Base-by-base conservation (phyloP, 1,284 basidiomycete species). In the Heterobasidion parviporum region DNA sequence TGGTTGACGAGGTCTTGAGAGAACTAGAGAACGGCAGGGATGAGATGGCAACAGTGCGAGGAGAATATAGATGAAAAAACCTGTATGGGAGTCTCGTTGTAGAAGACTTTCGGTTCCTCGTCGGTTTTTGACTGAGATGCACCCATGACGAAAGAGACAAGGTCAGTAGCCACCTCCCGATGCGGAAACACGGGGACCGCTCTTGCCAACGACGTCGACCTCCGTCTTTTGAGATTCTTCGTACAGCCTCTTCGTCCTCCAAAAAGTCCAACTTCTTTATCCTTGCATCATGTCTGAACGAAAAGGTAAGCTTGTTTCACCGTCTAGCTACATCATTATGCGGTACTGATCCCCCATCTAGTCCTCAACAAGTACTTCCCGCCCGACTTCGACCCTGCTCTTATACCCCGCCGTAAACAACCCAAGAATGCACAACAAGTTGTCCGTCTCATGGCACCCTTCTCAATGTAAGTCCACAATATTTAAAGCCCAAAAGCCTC, bases 401-500 rank as follows among this genome's bases (percentile, higher is more conserved):
- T 96, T 72, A 97, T 98, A 71, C 92, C 93, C 48, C 81, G 97
- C 63, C 78, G 94, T 64, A 93, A 89, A 68, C 80, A 82, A 58
- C 87, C 89, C 56, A 94, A 90, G 78, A 96, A 97, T 70, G 85
- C 87, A 16, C 96, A 98, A 69, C 92, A 96, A 73, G 91, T 94
- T 56, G 94, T 99, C 60, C 92, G 95, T 79, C 82, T 99, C 50
- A 99, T 99, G 96, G 95, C 97, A 6, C 96, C 96, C 0, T 99
- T 97, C 71, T 95, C 92, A 14, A 99, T 99, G 96, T 84, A 62
- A 54, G 80, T 72, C 20, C 16, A 16, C 38, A 26, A 33, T 10
- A 48, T 45, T 26, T 18, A 36, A n/a, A n/a, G n/a, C n/a, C n/a
- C 51, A 8, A n/a, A 18, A 44, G 12, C 12, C 12, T 44, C 6